These are phyloP conservation scores for Periconia sp. DNA, from an alignment of 2,329 filamentous ascomycete species.

Conservation along the genomic window DNA sequence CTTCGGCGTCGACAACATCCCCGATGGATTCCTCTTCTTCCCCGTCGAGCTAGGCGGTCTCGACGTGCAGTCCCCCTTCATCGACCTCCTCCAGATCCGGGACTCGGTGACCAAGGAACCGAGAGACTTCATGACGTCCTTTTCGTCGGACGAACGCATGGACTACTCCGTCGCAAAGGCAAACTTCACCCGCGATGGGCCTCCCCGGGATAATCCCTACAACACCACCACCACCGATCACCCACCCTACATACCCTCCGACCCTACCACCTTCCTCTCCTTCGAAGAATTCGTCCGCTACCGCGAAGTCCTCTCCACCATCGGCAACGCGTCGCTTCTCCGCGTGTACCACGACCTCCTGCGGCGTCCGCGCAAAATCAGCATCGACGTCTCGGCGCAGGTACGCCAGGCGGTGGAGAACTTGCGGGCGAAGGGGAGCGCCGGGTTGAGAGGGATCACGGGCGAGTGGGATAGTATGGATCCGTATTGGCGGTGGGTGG, in stretches of 20 bases:
- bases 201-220: not conserved
- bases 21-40: conserved; percentile 57
- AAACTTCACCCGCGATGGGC: conserved; percentile 31
- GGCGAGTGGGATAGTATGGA: conserved; percentile 29
- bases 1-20: conserved; percentile 53
- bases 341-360: conserved; percentile 22
- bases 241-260: conserved; percentile 12
- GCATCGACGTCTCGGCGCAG: conserved; percentile 19
- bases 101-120: conserved; percentile 33
- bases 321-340: conserved; percentile 15
- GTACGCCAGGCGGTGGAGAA: conserved; percentile 24
- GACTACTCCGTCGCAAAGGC: conserved; percentile 38
- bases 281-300: conserved; percentile 27
- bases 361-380: conserved; percentile 19
- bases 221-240: conserved; percentile 7
- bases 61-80: conserved; percentile 54
- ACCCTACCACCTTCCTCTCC: conserved; percentile 27
- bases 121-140: conserved; percentile 49
- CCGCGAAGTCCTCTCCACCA: conserved; percentile 17
- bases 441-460: conserved; percentile 21
- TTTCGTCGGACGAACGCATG: conserved; percentile 32
- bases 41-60: conserved; percentile 55
- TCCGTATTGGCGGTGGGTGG: conserved; percentile 41
- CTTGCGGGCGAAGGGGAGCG: conserved; percentile 14
- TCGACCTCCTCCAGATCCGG: conserved; percentile 50